Conservation (phyloP, 2,329 filamentous ascomycete genomes). For the Colletotrichum neosansevieriae region DNA sequence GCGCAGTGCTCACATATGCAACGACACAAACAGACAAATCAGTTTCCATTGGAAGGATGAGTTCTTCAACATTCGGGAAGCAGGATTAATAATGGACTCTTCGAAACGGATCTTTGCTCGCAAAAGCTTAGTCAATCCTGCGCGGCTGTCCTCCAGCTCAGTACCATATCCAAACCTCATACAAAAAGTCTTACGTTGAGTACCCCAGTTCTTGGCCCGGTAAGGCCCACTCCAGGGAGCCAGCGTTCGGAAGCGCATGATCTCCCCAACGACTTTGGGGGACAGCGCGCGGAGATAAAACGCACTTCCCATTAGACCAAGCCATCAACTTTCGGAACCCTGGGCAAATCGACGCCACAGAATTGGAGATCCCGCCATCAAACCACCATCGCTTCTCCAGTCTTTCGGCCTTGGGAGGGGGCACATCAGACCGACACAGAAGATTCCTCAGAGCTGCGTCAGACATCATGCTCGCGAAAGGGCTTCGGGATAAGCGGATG, state of each 20-base stretch:
- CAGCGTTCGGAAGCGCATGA: conserved; percentile 5
- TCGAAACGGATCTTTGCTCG: neutral
- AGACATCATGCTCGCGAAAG: conserved; percentile 14
- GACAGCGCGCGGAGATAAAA: too few species aligned
- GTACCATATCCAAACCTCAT: neutral
- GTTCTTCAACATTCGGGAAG: too few species aligned
- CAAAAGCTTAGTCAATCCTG: neutral
- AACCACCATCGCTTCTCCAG: neutral
- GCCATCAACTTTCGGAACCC: too few species aligned
- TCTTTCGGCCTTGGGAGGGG: neutral
- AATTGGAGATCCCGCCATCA: conserved; percentile 20
- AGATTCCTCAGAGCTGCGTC: neutral
- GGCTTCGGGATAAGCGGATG: neutral
- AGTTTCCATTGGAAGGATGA: too few species aligned
- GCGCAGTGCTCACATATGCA: too few species aligned
- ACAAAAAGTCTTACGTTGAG: conserved; percentile 3
- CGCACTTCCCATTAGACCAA: too few species aligned
- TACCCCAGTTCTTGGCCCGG: neutral
- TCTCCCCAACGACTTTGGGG: neutral
- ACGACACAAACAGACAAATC: too few species aligned
- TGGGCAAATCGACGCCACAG: neutral
- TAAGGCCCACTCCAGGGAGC: neutral
- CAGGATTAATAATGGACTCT: neutral
- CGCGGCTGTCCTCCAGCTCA: neutral
- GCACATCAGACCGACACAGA: neutral